Evolutionary conservation across 495 filamentous ascomycete genomes (phyloP).

Genomic region (Eremomyces bilateralis): DNA sequence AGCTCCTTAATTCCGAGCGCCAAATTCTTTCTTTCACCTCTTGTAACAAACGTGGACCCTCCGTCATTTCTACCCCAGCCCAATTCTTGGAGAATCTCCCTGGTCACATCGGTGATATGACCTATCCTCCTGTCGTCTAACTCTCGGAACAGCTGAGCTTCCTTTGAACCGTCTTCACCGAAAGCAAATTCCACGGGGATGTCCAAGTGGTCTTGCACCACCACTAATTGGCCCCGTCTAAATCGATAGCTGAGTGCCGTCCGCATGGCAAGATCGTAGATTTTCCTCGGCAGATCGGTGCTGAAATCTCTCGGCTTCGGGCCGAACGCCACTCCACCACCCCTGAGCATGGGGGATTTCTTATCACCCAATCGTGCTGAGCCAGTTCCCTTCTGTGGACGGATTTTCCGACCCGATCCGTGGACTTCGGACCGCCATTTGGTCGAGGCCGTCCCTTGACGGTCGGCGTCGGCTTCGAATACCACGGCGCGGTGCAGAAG

Average conservation of each 20-base stretch:
- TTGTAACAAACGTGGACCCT: slow-evolving; percentile 60
- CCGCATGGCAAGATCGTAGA: slow-evolving; percentile 92
- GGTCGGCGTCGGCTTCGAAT: slow-evolving; percentile 77
- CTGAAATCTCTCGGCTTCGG: slow-evolving; percentile 79
- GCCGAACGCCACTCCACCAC: slow-evolving; percentile 72
- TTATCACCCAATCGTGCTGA: slow-evolving; percentile 55
- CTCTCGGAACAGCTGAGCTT: not conserved
- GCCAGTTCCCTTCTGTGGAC: slow-evolving; percentile 70
- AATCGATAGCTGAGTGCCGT: slow-evolving; percentile 86
- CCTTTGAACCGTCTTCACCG: not conserved
- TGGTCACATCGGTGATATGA: no score
- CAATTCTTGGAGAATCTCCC: slow-evolving; percentile 43
- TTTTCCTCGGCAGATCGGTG: slow-evolving; percentile 61
- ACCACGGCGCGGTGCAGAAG: slow-evolving; percentile 82
- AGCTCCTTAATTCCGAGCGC: slow-evolving; percentile 35
- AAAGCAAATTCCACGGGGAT: not conserved
- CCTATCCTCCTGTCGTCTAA: no score
- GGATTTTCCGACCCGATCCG: slow-evolving; percentile 56
- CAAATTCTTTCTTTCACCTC: slow-evolving; percentile 28
- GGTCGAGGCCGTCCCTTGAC: slow-evolving; percentile 66
- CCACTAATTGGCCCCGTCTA: slow-evolving; percentile 60
- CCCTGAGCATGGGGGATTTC: slow-evolving; percentile 62
- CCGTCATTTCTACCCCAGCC: slow-evolving; percentile 48
- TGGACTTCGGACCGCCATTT: slow-evolving; percentile 72
- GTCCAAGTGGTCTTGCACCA: slow-evolving; percentile 49